Base-by-base conservation (phyloP, 139 green algal genomes). In the Picochlorum sp. region DNA sequence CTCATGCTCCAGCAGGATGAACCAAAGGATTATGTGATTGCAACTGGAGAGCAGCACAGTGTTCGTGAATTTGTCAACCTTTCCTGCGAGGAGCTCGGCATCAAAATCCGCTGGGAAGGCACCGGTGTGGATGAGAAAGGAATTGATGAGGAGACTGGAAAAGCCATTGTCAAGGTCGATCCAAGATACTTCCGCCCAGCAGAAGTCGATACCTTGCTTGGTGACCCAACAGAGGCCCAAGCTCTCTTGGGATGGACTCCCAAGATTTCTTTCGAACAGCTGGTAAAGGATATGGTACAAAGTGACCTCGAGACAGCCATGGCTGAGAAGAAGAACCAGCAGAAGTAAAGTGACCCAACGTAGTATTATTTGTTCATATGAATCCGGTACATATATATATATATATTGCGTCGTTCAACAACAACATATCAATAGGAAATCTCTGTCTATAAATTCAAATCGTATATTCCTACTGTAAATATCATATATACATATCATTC, bases 231-330 rank as follows among this genome's bases (percentile, higher is more conserved):
- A 51, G 84, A 89, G 56, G 83, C 83, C 24, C 62, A 75, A 64
- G 30, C 62, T 20, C 26, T 50, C n/a, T 78, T 91, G 21, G 72
- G 72, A 10, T 91, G 84, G 84, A 75, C 75, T 11, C 54, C 61
- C 23, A 55, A 75, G 26, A 86, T 79, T 26, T 61, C 32, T 15
- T 67, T 90, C 11, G 60, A 81, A 47, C 34, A 78, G 57, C 72
- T 91, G 55, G 74, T 85, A 45, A 66, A 79, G 38, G 86, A 90
- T 71, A 91, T 91, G 85, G 79, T 91, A 20, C 68, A 83, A 16
- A 62, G 62, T 13, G 85, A 91, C 71, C 16, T 90, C 32, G 61
- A 74, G 58, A 38, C 65, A 67, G 73, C 73, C 14, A 16, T 32
- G 59, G 21, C 21, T 28, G 59, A 65, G 15, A 57, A 24, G 59